Conservation (phyloP, 2,329 filamentous ascomycete genomes). For the Sporothrix brasiliensis region DNA sequence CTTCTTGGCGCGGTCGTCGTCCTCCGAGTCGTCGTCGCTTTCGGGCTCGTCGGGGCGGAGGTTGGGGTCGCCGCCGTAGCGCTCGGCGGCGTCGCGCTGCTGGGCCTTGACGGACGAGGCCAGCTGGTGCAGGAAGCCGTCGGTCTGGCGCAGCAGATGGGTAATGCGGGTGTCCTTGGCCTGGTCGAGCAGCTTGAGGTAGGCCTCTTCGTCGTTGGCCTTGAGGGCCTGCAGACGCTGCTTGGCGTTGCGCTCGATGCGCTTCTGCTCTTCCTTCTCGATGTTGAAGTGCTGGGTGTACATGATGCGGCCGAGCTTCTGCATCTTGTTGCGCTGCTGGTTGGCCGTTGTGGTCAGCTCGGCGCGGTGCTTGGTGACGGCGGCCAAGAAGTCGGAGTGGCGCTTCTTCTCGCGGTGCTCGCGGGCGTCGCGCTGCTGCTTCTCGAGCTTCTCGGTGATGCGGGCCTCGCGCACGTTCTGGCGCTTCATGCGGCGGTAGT, state of each 20-base stretch:
- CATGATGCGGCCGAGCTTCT: conserved; percentile 90
- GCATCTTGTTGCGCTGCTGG: conserved; percentile 71
- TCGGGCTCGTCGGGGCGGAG: conserved; percentile 59
- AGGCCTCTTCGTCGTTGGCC: conserved; percentile 98
- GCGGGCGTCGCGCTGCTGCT: conserved; percentile 94
- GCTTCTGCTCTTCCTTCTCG: conserved; percentile 98
- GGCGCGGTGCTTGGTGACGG: conserved; percentile 78
- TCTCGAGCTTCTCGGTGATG: conserved; percentile 98
- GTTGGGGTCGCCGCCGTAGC: conserved; percentile 72
- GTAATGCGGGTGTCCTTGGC: conserved; percentile 99
- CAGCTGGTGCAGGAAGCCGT: conserved; percentile 94
- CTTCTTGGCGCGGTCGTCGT: conserved; percentile 72
- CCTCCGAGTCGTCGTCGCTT: conserved; percentile 68
- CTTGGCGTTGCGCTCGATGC: conserved; percentile 95
- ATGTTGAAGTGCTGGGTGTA: conserved; percentile 88
- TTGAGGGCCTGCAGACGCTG: conserved; percentile 98
- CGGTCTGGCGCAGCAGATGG: conserved; percentile 92
- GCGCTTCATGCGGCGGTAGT: conserved; percentile 95
- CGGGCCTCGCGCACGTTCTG: conserved; percentile 92
- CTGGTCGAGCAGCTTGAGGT: conserved; percentile 95
- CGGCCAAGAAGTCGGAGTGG: conserved; percentile 86
- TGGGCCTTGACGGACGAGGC: conserved; percentile 93
- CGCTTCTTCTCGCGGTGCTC: conserved; percentile 98
- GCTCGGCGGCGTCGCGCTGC: conserved; percentile 78
- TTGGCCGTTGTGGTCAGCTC: conserved; percentile 72